Evolutionary conservation across 2,329 filamentous ascomycete species (phyloP).

Genomic region (Aspergillus hortae): DNA sequence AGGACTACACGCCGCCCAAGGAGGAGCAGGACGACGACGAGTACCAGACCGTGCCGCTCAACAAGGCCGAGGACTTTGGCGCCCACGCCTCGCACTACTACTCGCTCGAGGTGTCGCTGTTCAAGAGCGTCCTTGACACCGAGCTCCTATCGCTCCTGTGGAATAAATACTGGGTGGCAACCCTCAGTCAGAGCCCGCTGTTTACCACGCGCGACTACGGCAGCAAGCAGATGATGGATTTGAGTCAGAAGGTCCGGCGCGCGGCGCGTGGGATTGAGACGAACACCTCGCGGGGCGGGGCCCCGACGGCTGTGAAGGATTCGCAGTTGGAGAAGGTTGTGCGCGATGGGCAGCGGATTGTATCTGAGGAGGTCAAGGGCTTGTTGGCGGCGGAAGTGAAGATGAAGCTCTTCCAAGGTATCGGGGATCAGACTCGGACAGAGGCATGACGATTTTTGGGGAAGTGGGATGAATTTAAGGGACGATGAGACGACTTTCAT

Average conservation of each 20-base stretch:
- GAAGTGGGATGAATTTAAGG: not conserved
- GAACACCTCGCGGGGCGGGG: conserved; percentile 25
- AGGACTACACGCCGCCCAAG: conserved; percentile 60
- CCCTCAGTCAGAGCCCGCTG: conserved; percentile 83
- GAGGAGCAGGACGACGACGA: conserved; percentile 45
- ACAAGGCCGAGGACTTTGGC: conserved; percentile 93
- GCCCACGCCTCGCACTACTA: conserved; percentile 91
- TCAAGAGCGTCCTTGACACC: conserved; percentile 86
- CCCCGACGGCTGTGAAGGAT: conserved; percentile 36
- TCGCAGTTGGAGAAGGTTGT: conserved; percentile 52
- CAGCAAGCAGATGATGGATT: conserved; percentile 86
- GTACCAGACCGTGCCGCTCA: conserved; percentile 67
- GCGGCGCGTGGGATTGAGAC: conserved; percentile 47
- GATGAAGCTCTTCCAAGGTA: conserved; percentile 47
- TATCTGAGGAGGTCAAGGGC: conserved; percentile 51
- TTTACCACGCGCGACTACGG: conserved; percentile 91
- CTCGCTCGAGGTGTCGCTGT: conserved; percentile 84
- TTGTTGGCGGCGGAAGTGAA: conserved; percentile 50
- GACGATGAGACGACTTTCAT: not conserved
- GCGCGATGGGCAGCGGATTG: conserved; percentile 55
- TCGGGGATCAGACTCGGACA: conserved; percentile 26
- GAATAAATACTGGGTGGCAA: conserved; percentile 98
- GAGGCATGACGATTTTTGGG: conserved; percentile 10
- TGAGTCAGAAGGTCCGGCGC: conserved; percentile 76
- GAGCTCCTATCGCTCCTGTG: conserved; percentile 84